Base-by-base conservation (phyloP, 495 filamentous ascomycete genomes). In the Penicillium flavigenum region DNA sequence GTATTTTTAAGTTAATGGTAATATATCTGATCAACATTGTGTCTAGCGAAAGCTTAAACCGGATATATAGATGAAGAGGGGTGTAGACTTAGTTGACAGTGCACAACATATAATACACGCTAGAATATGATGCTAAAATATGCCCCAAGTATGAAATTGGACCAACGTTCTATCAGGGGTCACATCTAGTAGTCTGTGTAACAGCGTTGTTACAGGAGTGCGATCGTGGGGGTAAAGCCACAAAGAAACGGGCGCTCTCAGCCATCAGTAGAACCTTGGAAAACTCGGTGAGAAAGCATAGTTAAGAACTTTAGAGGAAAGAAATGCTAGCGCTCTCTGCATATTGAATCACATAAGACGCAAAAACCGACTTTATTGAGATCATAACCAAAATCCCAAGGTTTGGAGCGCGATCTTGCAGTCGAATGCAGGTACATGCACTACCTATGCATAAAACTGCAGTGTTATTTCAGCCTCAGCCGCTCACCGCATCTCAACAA, bases 361-460 rank as follows among this genome's bases (percentile, higher is more conserved):
- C 19, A 50, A 57, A 64, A 43, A 57, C 55, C 31, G 45, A 61
- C 43, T 52, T 19, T n/a, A 38, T 63, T 63, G 39, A 29, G 45
- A 59, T 59, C 20, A 17, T 51, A 46, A 50, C 46, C 19, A 26
- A 27, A 22, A 41, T 56, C 54, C 24, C 41, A 53, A 38, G 31
- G 19, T 41, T 50, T 39, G 47, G 44, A 29, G 53, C 34, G 44
- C 31, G 55, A 51, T 57, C 55, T 57, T 51, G 47, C 52, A 51
- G 50, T 39, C 24, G 20, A 22, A 63, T 52, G 65, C 65, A 68
- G 65, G 65, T 68, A 67, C 62, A 29, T 47, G 20, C 2, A 1
- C 19, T 47, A 43, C 22, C 34, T 57, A 57, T 47, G 60, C 59
- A 47, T 58, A 53, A 42, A 16, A 6, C 32, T 55, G 42, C 10